Conservation (phyloP, 2,329 filamentous ascomycete genomes). For the Aspergillus sp. region DNA sequence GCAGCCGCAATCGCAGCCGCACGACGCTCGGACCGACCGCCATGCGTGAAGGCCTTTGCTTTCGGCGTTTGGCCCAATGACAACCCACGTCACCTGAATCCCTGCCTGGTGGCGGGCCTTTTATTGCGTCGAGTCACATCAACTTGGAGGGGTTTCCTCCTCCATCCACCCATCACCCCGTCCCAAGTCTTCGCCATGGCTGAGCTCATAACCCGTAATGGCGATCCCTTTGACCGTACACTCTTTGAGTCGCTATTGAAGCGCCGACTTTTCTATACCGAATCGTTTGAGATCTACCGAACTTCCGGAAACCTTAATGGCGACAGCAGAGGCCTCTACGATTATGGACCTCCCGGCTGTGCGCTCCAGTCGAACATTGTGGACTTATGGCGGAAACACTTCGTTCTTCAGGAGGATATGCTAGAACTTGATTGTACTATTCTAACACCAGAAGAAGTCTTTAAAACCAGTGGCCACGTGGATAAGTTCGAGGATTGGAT, state of each 20-base stretch:
- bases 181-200: no score
- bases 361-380: conserved; percentile 84
- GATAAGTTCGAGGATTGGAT: conserved; percentile 99
- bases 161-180: no score
- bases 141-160: no score
- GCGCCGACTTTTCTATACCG: conserved; percentile 90
- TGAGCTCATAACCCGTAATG: no score
- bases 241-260: conserved; percentile 82
- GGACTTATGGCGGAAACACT: conserved; percentile 89
- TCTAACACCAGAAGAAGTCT: conserved; percentile 86
- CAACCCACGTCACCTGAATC: no score
- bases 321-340: conserved; percentile 84
- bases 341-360: conserved; percentile 89
- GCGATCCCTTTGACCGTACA: conserved; percentile 64
- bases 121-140: no score
- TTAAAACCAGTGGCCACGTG: conserved; percentile 95
- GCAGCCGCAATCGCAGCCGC: no score
- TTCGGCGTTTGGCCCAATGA: no score
- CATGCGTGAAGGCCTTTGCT: no score
- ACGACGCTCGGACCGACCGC: no score
- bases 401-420: conserved; percentile 92
- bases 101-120: no score
- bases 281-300: conserved; percentile 87
- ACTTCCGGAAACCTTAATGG: conserved; percentile 41
- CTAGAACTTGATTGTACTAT: conserved; percentile 93